Base-by-base conservation (phyloP, 345 rosid species). In the Lenwebbia sp. region DNA sequence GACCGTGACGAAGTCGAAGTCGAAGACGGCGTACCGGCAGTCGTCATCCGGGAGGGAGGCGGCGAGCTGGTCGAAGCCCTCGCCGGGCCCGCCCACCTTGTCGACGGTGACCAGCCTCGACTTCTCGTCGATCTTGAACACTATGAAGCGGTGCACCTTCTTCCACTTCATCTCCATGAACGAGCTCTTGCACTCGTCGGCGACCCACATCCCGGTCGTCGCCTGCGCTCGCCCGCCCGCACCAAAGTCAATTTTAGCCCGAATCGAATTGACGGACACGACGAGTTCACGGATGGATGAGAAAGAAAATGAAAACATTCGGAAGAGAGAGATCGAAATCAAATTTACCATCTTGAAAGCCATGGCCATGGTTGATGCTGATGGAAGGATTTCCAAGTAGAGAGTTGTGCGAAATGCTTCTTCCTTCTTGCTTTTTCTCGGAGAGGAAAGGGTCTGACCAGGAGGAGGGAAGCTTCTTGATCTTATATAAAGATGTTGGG, bases 131-230 rank as follows among this genome's bases (percentile, higher is more conserved):
- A 96, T 95, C 97, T 95, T 96, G 92, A 93, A 95, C 85, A 96
- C 97, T 85, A 96, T 95, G 91, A 91, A 96, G 81, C 97, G 89
- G 5, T 93, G 95, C 22, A 94, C 94, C 89, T 95, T 95, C 90
- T 95, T 97, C 99, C 99, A 95, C 85, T 97, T 96, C 99, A 97
- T 93, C 88, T 92, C 98, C 98, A 93, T 93, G 95, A 94, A 97
- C 30, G 97, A 95, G 85, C 86, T 93, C 88, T 92, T 94, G 91
- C 99, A 95, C 90, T 97, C 98, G 37, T 97, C 99, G 0, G 96
- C 86, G 44, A 97, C 97, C 93, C 95, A 93, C 96, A 96, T 96
- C 54, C 98, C 98, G 4, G 98, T 95, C 53, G 99, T 94, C 33
- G 99, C 99, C 99, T 96, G 54, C 14, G 62, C 5, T 26, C 12